A percentile compares a stretch with the other conserved stretches of the same genome.
These are phyloP conservation scores for Alternaria infectoria DNA, from an alignment of 2,329 filamentous ascomycete genomes.

Conservation along the genomic window DNA sequence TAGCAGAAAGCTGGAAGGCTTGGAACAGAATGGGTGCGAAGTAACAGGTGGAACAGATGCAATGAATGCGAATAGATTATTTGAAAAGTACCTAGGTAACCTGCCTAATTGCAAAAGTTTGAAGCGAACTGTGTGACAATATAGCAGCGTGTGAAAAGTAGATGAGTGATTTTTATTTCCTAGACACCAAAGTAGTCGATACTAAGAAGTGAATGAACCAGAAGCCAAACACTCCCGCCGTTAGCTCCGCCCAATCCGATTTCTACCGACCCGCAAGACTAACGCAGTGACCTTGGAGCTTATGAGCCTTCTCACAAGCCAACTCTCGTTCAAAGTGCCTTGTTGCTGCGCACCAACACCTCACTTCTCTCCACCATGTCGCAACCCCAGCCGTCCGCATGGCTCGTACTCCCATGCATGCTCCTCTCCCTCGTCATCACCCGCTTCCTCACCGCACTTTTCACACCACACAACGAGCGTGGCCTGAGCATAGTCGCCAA, in stretches of 20 bases:
- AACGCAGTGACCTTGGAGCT: not conserved
- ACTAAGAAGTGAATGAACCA: not conserved
- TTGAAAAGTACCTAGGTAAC: not conserved
- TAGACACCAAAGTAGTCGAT: not conserved
- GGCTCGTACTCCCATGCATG: not conserved
- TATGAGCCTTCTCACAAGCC: not conserved
- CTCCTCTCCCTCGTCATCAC: not conserved
- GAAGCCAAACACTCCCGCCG: not conserved
- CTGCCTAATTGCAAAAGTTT: not conserved
- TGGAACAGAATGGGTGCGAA: not conserved
- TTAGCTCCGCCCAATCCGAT: not conserved
- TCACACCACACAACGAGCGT: not conserved
- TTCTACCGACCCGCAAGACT: not conserved
- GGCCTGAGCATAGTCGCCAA: not conserved
- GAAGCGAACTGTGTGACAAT: not conserved
- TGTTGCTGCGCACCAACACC: not conserved
- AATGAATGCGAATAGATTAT: not conserved
- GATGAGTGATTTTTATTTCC: not conserved
- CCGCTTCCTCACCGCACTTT: not conserved
- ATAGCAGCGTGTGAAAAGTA: not conserved
- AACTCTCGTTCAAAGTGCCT: not conserved
- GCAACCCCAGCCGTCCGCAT: not conserved
- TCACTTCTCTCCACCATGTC: not conserved
- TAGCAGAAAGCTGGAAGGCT: not conserved
- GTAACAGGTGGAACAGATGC: not conserved